Evolutionary conservation across 768 basidiomycete genomes (phyloP), one percentile per base, ranked within the genome.

Genomic region (Trametes cingulata): DNA sequence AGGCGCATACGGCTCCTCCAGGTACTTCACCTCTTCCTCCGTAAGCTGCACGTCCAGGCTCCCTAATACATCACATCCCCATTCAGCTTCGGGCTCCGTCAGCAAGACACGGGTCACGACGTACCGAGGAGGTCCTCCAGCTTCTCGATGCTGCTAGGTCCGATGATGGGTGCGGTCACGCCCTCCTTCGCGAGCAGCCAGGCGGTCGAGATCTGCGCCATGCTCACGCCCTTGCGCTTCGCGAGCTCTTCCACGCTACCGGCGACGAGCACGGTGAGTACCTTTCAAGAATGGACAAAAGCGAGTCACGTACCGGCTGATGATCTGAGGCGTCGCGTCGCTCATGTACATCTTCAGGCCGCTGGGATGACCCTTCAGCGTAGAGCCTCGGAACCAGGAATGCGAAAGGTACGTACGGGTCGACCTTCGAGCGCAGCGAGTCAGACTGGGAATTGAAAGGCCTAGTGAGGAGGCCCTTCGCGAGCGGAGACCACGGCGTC

Each of bases 1-100:
- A 13, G 61, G 61, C 17, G 4, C 22, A 73, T 88, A 87, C 0
- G 81, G 78, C 61, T 82, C 79, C 59, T 82, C 79, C 29, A 89
- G 77, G 53, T 77, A 76, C 69, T 81, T 78, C 42, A 83, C 71
- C 65, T 89, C 86, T 19, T 86, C 85, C 1, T 76, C 55, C n/a
- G 61, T 52, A 9, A 56, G 39, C 43, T 40, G 45, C 6, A 56
- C 51, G 33, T 52, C 14, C 13, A 52, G 25, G 3, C 53, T 43
- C 3, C 37, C 57, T 58, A 33, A 20, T 27, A 20, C n/a, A n/a
- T 13, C 37, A 10, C 4, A 42, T 14, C 14, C 25, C 36, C 42
- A 68, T 9, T 35, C 10, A 20, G 24, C 6, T 6, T n/a, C 22
- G 6, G 22, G n/a, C 24, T 6, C 4, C 24, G 2, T 20, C 3